These are phyloP conservation scores for Populus trichocarpa DNA, from an alignment of 441 rosid species.

Conservation along the genomic window DNA sequence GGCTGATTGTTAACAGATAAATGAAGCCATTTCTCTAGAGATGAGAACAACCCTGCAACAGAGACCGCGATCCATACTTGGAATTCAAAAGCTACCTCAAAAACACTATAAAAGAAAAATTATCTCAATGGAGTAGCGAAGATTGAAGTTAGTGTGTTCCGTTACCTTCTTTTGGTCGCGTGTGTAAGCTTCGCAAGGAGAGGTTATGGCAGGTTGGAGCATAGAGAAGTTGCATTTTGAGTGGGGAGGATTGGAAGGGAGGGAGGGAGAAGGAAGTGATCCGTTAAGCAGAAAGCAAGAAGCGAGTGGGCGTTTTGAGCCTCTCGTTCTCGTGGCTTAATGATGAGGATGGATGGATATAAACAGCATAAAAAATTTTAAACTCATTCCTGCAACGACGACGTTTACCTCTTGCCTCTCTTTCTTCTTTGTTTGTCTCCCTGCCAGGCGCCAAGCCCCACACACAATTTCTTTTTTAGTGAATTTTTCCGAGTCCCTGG, in stretches of 20 bases:
- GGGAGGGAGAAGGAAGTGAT: conserved; percentile 9
- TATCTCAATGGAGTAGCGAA: not conserved
- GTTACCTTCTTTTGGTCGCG: conserved; percentile 37
- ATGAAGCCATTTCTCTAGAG: conserved; percentile 25
- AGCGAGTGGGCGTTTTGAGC: conserved; percentile 17
- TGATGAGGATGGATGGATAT: not conserved
- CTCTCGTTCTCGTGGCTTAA: conserved; percentile 27
- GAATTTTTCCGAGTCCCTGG: too few relatives aligned
- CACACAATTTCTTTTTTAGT: too few relatives aligned
- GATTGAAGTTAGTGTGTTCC: not conserved
- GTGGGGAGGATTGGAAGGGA: not conserved
- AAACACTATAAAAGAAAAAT: not conserved
- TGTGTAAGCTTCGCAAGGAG: conserved; percentile 30
- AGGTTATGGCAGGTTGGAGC: conserved; percentile 37
- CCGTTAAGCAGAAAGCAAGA: not conserved
- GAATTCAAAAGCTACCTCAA: not conserved
- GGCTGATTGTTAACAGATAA: conserved; percentile 18
- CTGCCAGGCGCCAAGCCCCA: too few relatives aligned
- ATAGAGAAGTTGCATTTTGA: conserved; percentile 57
- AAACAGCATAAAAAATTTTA: too few relatives aligned
- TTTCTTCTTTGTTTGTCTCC: not conserved
- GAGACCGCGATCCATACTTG: not conserved
- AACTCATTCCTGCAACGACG: not conserved
- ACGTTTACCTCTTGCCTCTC: not conserved
- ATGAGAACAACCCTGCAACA: conserved; percentile 16